phyloP scores from a whole-genome alignment of 768 basidiomycete genomes.

The Filobasidium floriforme region DNA sequence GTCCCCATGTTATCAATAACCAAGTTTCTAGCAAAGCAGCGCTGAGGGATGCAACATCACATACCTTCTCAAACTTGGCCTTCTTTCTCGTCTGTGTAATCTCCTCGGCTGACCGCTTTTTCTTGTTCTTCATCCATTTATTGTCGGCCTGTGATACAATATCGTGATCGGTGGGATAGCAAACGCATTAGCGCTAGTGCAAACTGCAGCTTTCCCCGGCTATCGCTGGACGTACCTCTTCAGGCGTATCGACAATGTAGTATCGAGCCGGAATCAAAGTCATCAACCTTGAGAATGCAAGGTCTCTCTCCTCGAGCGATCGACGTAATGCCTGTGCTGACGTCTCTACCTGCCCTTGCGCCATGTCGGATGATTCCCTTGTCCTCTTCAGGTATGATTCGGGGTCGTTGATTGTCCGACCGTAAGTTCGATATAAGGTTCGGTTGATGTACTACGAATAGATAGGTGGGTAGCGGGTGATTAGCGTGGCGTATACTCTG shows the following conservation, averaged over 20 bases:
- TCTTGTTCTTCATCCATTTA: slow-evolving; percentile 62
- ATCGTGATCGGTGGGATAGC: slow-evolving; percentile 6
- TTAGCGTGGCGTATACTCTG: no score
- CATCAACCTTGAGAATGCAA: slow-evolving; percentile 72
- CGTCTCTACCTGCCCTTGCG: no score
- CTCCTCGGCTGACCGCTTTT: slow-evolving; percentile 72
- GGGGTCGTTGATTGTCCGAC: no score
- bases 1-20: neutral
- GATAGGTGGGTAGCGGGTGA: no score
- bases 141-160: slow-evolving; percentile 31
- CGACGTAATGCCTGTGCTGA: slow-evolving; percentile 25
- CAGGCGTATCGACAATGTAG: slow-evolving; percentile 65
- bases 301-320: slow-evolving; percentile 70
- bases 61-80: slow-evolving; percentile 72
- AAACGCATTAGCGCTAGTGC: neutral
- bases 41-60: neutral
- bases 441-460: no score
- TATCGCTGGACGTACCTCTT: slow-evolving; percentile 51
- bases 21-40: neutral
- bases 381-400: no score
- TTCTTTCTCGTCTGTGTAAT: slow-evolving; percentile 83
- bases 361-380: no score
- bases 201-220: neutral
- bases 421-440: no score
- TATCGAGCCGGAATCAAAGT: slow-evolving; percentile 82